Percentiles rank a stretch among this genome's conserved stretches.
These are phyloP conservation scores for Trametes pubescens DNA, from an alignment of 1,284 basidiomycete genomes.

Conservation along the genomic window DNA sequence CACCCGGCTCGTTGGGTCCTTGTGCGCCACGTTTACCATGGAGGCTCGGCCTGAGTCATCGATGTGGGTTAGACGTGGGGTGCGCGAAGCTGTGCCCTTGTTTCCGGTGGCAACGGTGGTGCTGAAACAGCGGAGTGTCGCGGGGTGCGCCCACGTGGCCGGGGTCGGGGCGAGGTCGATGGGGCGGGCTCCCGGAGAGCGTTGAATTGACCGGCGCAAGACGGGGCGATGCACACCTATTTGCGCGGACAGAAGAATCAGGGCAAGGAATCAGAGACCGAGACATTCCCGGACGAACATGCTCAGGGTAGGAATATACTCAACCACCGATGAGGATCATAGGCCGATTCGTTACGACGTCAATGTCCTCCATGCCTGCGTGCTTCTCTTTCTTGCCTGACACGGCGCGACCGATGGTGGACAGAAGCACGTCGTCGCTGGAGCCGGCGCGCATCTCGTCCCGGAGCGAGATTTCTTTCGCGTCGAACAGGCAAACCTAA, in stretches of 20 bases:
- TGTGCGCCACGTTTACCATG: slow-evolving; percentile 85
- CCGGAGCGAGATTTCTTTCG: slow-evolving; percentile 83
- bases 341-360: slow-evolving; percentile 78
- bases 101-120: slow-evolving; percentile 22
- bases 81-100: slow-evolving; percentile 13
- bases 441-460: slow-evolving; percentile 74
- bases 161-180: slow-evolving; percentile 16
- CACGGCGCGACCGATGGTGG: slow-evolving; percentile 73
- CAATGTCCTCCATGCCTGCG: slow-evolving; percentile 83
- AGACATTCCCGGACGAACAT: slow-evolving; percentile 37
- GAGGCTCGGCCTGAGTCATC: slow-evolving; percentile 70
- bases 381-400: slow-evolving; percentile 85
- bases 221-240: slow-evolving; percentile 31
- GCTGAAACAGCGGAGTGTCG: slow-evolving; percentile 32
- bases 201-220: slow-evolving; percentile 27
- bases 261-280: slow-evolving; percentile 29
- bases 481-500: slow-evolving; percentile 88
- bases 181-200: slow-evolving; percentile 25
- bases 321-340: slow-evolving; percentile 94
- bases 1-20: slow-evolving; percentile 68
- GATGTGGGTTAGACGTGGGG: slow-evolving; percentile 69
- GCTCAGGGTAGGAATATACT: slow-evolving; percentile 49
- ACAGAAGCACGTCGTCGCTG: slow-evolving; percentile 70
- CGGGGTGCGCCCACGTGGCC: slow-evolving; percentile 18
- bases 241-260: slow-evolving; percentile 26